phyloP scores from a whole-genome alignment of 495 filamentous ascomycete genomes.

The Tuber magnatum region DNA sequence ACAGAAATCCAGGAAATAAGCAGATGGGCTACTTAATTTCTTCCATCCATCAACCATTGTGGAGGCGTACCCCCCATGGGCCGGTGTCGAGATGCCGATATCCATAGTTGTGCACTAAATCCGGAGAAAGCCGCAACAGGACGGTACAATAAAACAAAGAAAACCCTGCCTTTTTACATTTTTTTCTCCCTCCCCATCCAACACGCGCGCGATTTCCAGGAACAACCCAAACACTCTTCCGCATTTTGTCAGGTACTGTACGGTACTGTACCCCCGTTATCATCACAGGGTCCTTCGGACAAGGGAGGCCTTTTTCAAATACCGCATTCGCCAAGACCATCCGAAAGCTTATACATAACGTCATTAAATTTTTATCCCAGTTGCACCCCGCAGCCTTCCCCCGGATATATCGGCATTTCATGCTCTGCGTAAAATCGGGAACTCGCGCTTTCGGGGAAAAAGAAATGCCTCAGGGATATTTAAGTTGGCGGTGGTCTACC shows the following conservation, averaged over 20 bases:
- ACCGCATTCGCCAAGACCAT: background rate
- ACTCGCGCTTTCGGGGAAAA: background rate
- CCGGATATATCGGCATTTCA: constrained; percentile 3
- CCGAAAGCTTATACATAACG: background rate
- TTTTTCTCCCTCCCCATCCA: background rate
- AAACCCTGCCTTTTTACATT: background rate
- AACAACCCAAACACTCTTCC: background rate
- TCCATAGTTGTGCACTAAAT: background rate
- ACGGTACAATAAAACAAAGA: background rate
- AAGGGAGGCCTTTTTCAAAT: background rate
- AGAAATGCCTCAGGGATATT: constrained; percentile 4
- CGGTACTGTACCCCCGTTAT: background rate
- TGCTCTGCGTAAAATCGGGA: background rate
- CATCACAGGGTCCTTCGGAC: background rate
- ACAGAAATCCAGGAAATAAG: background rate
- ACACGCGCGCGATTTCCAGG: background rate
- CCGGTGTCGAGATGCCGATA: background rate
- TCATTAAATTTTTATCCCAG: background rate
- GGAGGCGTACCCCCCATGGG: background rate
- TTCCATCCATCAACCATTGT: background rate
- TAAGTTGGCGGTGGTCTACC: background rate
- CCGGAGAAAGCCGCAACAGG: background rate
- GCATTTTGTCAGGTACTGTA: background rate
- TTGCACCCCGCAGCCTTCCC: background rate
- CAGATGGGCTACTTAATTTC: background rate